Evolutionary conservation across 2,329 filamentous ascomycete genomes (phyloP), one percentile per base, ranked within the genome.

Genomic region (Trichoderma hamatum): DNA sequence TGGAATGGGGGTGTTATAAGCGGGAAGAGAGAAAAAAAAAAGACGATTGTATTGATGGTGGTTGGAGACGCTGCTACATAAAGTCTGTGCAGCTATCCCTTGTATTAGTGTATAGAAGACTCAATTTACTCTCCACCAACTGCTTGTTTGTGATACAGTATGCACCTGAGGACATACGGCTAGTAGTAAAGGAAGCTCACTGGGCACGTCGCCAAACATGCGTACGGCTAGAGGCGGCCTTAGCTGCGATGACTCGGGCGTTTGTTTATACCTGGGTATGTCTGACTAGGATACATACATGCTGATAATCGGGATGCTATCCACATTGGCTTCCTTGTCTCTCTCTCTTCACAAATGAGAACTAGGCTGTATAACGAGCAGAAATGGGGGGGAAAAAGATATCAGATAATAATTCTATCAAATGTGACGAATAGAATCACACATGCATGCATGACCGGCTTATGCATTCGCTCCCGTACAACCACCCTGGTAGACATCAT

Each of bases 101-200:
- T 79, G 78, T 79, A 79, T 72, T 76, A 78, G 75, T 80, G 78
- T 79, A 80, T 79, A 80, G 76, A 80, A 75, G 76, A 80, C 75
- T 72, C 71, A 55, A 70, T 72, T 72, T 68, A 68, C 69, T 67
- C 69, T 59, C 59, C 66, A 64, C 39, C 21, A 13, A 55, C 5
- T 4, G 61, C 32, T 11, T n/a, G 16, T 19, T 10, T 14, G 61
- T 55, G 49, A 64, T 30, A n/a, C n/a, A n/a, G n/a, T n/a, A n/a
- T 49, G n/a, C 11, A 10, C 11, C 30, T 55, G 16, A 19, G 6
- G 19, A 21, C 5, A 10, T 4, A 11, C 10, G 10, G 3, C 13
- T n/a, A n/a, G n/a, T n/a, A 36, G 13, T 14, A 11, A 21, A 46
- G 7, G n/a, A n/a, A 21, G 19, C n/a, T 46, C 9, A 2, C 10